Evolutionary conservation across 352 stramenopile species (phyloP).

Genomic region (Pythium biforme): DNA sequence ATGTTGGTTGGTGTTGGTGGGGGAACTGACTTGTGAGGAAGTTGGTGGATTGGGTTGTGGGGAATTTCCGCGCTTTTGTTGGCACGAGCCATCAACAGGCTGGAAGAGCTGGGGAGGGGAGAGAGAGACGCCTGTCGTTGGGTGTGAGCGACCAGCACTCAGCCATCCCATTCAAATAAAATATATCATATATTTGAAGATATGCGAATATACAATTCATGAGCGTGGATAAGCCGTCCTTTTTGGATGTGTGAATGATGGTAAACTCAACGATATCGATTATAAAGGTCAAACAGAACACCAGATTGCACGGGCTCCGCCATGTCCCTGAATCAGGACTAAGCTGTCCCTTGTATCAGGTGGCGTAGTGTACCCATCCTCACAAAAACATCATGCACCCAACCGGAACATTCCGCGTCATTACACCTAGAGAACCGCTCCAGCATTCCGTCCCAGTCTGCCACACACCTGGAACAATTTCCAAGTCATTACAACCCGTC

Average conservation of each 20-base stretch:
- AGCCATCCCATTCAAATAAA: too few species aligned
- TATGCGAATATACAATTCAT: not conserved
- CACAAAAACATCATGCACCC: too few species aligned
- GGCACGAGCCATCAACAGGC: slow-evolving; percentile 4
- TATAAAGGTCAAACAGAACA: not conserved
- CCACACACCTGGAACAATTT: too few species aligned
- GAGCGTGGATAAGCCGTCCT: too few species aligned
- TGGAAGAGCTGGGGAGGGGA: not conserved
- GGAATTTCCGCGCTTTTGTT: not conserved
- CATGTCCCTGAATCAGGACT: not conserved
- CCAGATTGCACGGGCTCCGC: not conserved
- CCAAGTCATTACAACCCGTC: too few species aligned
- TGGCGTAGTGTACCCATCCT: slow-evolving; percentile 8
- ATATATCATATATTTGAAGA: not conserved
- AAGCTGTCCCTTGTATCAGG: not conserved
- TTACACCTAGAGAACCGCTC: not conserved
- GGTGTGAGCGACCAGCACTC: slow-evolving; percentile 8
- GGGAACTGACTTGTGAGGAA: not conserved
- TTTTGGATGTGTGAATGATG: not conserved
- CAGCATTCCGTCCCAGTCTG: too few species aligned
- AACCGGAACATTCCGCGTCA: slow-evolving; percentile 1
- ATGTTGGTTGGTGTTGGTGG: not conserved
- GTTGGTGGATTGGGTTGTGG: slow-evolving; percentile 9
- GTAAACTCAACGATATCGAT: not conserved
- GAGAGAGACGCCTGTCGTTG: not conserved